A percentile compares a stretch with the other conserved stretches of the same genome.
Evolutionary conservation across 2,329 filamentous ascomycete species (phyloP).

Genomic region (Aspergillus ustus): DNA sequence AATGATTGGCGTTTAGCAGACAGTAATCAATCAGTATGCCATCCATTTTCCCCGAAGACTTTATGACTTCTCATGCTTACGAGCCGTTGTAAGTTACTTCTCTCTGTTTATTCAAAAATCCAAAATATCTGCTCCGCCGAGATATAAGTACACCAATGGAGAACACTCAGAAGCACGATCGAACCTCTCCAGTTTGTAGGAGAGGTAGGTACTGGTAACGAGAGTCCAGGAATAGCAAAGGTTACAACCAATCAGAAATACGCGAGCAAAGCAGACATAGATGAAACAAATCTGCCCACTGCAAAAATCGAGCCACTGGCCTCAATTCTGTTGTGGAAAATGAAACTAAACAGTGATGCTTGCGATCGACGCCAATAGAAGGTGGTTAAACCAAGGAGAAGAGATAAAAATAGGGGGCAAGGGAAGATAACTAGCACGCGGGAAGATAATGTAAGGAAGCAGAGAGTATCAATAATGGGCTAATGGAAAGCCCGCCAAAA

Average conservation of each 20-base stretch:
- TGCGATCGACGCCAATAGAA: slow-evolving; percentile 24
- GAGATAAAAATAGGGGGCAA: not conserved
- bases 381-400: slow-evolving; percentile 9
- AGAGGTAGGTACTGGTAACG: not conserved
- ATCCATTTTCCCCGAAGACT: not conserved
- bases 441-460: slow-evolving; percentile 20
- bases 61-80: not conserved
- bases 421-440: slow-evolving; percentile 16
- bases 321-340: not conserved
- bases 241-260: no score
- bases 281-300: not conserved
- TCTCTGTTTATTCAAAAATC: not conserved
- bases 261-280: not conserved
- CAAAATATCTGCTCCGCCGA: not conserved
- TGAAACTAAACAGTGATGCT: slow-evolving; percentile 5
- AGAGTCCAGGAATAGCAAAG: not conserved
- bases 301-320: slow-evolving; percentile 5
- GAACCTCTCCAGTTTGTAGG: not conserved
- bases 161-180: not conserved
- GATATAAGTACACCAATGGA: not conserved
- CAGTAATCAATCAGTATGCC: slow-evolving; percentile 5
- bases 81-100: not conserved
- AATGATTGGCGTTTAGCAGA: slow-evolving; percentile 28
- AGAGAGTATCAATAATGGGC: slow-evolving; percentile 17
- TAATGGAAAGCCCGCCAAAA: slow-evolving; percentile 10